Evolutionary conservation across 495 filamentous ascomycete genomes (phyloP).

Genomic region (Aspergillus sclerotiicarbonarius): DNA sequence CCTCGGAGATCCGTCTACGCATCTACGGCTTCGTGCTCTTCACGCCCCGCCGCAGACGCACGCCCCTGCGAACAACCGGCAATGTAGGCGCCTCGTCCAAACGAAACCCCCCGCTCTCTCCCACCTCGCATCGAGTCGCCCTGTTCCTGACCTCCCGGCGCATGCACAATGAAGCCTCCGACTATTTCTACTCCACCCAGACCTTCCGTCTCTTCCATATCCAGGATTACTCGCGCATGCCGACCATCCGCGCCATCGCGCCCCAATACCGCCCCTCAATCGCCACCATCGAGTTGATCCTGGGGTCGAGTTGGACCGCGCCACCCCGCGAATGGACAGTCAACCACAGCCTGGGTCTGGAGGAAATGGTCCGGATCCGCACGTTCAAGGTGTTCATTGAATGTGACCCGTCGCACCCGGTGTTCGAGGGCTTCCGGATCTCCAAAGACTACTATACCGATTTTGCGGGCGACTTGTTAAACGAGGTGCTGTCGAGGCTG

Average conservation of each 20-base stretch:
- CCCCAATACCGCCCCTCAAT: conserved; percentile 63
- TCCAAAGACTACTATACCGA: conserved; percentile 70
- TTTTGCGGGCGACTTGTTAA: conserved; percentile 62
- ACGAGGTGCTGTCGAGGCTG: conserved; percentile 56
- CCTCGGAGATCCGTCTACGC: conserved; percentile 69
- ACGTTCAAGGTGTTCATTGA: conserved; percentile 75
- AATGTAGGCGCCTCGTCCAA: conserved; percentile 76
- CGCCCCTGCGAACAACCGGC: conserved; percentile 26
- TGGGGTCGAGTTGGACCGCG: conserved; percentile 77
- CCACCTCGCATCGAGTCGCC: conserved; percentile 47
- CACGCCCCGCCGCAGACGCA: conserved; percentile 34
- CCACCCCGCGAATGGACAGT: conserved; percentile 75
- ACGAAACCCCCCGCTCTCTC: conserved; percentile 58
- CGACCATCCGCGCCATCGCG: conserved; percentile 44
- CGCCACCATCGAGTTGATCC: conserved; percentile 68
- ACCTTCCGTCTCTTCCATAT: conserved; percentile 77
- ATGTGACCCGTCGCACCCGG: conserved; percentile 68
- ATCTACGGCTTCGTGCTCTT: conserved; percentile 67
- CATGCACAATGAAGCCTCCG: conserved; percentile 68
- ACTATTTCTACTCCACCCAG: conserved; percentile 71
- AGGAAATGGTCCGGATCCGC: conserved; percentile 58
- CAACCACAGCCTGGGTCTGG: conserved; percentile 61
- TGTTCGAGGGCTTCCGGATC: conserved; percentile 71
- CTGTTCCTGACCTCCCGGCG: conserved; percentile 62
- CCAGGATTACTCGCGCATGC: conserved; percentile 65